Evolutionary conservation across 2,329 filamentous ascomycete genomes (phyloP), one percentile per base, ranked within the genome.

Genomic region (Thielaviopsis euricoi): DNA sequence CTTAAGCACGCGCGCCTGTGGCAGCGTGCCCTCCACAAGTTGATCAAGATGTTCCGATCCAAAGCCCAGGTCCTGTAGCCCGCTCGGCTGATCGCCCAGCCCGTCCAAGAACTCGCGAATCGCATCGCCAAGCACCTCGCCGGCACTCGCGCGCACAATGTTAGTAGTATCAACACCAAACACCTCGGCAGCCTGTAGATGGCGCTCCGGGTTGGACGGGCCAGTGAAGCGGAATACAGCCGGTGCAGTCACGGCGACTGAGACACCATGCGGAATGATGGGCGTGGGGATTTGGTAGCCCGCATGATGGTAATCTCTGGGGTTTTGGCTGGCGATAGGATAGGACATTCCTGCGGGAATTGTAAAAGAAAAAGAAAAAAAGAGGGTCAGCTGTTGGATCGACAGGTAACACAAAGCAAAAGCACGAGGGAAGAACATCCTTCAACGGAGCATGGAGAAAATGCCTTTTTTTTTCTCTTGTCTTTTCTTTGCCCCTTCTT

Each of bases 181-280:
- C 0, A 80, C 83, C 69, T 95, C 89, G 0, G 93, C 91, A 0
- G 91, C 93, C 4, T 83, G 82, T 40, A 98, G 73, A 73, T 98
- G 93, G 10, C 93, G 83, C 56, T 95, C 89, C 0, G 93, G 93
- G 67, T 97, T 97, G 1, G 87, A 93, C 1, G 91, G 79, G 0
- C 78, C 91, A 0, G 91, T 98, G 72, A 97, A 97, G 29, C 81
- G 83, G 79, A 97, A 98, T 1, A 97, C 91, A 0, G 91, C 87
- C 0, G 93, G 91, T 0, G 91, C 89, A 0, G 89, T 91, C 6
- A 97, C 91, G 2, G 90, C 93, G 1, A 98, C 93, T 1, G 86
- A 91, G 23, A 98, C 93, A 56, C 93, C 93, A 69, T 98, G 93
- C 0, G 93, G 93, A 66, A 98, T 97, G 65, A 98, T 86, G 10